phyloP scores from a whole-genome alignment of 805 yeast genomes.

The Cyberlindnera euphorbiae region DNA sequence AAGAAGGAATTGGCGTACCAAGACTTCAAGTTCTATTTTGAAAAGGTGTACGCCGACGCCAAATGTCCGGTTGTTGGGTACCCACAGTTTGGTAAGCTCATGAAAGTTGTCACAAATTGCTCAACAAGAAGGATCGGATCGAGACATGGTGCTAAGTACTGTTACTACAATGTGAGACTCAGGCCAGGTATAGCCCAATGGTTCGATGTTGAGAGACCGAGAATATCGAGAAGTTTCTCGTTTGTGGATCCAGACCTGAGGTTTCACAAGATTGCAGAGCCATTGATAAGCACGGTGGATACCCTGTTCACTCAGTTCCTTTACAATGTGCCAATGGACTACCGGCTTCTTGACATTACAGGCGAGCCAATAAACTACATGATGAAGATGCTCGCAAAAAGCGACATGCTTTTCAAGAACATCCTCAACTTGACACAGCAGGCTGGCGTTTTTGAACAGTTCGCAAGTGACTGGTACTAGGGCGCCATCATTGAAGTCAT shows the following conservation, averaged over 20 bases:
- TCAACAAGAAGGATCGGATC: slow-evolving; percentile 55
- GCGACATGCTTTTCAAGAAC: slow-evolving; percentile 13
- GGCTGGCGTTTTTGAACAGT: slow-evolving; percentile 2
- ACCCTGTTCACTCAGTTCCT: slow-evolving; percentile 7
- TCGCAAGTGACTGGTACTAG: slow-evolving; percentile 15
- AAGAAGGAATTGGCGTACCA: slow-evolving; percentile 13
- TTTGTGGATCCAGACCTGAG: slow-evolving; percentile 5
- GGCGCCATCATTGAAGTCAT: slow-evolving; percentile 4
- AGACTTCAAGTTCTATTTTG: slow-evolving; percentile 11
- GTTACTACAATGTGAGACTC: slow-evolving; percentile 36
- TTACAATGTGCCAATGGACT: slow-evolving; percentile 7
- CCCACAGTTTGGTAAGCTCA: slow-evolving; percentile 16
- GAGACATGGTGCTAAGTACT: slow-evolving; percentile 79
- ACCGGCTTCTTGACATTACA: background rate
- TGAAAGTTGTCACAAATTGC: slow-evolving; percentile 5
- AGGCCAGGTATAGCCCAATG: background rate
- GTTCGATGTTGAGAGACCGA: slow-evolving; percentile 5
- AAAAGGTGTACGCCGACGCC: slow-evolving; percentile 1
- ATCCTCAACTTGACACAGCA: slow-evolving; percentile 1
- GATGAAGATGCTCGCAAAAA: slow-evolving; percentile 10
- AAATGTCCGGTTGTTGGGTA: slow-evolving; percentile 1
- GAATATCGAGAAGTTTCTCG: background rate
- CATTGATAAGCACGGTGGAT: slow-evolving; percentile 8
- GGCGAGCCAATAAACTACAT: slow-evolving; percentile 2
- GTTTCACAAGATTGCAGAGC: slow-evolving; percentile 4